Conservation (phyloP, 148 eudicot species). For the Silene conica region DNA sequence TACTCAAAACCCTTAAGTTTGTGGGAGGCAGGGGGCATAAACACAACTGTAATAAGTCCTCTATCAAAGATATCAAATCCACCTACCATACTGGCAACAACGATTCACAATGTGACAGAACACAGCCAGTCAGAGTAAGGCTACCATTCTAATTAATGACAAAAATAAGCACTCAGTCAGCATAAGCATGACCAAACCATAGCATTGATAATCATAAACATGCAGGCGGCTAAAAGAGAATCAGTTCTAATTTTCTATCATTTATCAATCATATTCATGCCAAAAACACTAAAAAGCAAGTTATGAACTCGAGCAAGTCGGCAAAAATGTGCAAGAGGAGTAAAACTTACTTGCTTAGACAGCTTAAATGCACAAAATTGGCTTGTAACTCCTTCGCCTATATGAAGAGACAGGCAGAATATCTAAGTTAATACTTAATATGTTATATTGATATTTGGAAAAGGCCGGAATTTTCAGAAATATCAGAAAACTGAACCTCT, state of each 20-base stretch:
- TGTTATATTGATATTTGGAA: neutral
- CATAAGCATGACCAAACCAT: too few species aligned
- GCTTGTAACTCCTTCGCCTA: constrained; percentile 91
- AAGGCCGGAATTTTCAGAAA: neutral
- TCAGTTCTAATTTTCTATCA: neutral
- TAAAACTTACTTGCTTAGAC: constrained; percentile 77
- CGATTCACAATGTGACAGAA: neutral
- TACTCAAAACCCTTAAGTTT: too few species aligned
- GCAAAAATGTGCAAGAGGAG: neutral
- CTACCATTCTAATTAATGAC: neutral
- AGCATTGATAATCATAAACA: neutral
- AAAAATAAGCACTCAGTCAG: neutral
- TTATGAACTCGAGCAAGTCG: neutral
- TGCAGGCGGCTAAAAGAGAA: neutral
- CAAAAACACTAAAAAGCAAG: too few species aligned
- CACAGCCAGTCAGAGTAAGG: neutral
- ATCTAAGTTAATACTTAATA: neutral
- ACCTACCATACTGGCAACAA: neutral
- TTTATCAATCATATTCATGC: neutral
- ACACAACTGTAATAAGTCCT: neutral
- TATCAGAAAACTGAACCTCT: constrained; percentile 42
- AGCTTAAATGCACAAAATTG: constrained; percentile 72
- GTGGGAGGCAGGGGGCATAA: too few species aligned
- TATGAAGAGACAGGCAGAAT: neutral
- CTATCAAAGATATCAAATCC: neutral